Conservation (phyloP, 768 basidiomycete genomes). For the Infundibulicybe gibba region DNA sequence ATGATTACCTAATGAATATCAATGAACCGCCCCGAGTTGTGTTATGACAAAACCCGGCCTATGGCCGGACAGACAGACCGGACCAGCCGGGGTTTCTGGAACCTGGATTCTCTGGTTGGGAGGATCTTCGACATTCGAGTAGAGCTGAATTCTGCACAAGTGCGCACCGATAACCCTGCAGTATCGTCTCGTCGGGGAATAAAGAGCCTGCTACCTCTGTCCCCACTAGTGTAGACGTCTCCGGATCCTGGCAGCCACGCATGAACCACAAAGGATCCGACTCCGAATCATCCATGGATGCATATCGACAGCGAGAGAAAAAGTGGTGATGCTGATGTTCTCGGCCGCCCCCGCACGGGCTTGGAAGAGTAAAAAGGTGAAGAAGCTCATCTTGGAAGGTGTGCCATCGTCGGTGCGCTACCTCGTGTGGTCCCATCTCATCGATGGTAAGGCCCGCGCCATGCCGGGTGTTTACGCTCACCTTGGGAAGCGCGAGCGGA, state of each 20-base stretch:
- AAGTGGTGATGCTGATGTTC: conserved; percentile 70
- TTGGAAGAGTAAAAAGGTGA: conserved; percentile 76
- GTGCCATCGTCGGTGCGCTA: conserved; percentile 84
- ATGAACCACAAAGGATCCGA: conserved; percentile 15
- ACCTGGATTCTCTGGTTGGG: no score
- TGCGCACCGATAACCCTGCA: conserved; percentile 40
- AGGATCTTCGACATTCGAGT: conserved; percentile 27
- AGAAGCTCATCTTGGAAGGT: conserved; percentile 69
- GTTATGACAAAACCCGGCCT: no score
- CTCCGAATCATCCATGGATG: conserved; percentile 43
- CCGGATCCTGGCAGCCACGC: conserved; percentile 4
- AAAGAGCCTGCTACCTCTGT: not conserved
- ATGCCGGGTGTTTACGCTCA: conserved; percentile 71
- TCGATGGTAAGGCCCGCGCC: conserved; percentile 69
- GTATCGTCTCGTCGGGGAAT: conserved; percentile 33
- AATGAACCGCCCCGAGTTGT: no score
- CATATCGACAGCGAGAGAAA: conserved; percentile 71
- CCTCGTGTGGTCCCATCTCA: conserved; percentile 79
- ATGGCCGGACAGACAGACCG: no score
- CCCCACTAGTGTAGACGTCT: conserved; percentile 16
- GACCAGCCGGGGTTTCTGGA: no score
- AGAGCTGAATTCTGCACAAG: conserved; percentile 17
- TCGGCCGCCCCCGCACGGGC: conserved; percentile 56
- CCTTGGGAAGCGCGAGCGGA: conserved; percentile 52
- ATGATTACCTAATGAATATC: no score